A percentile compares a stretch with the other conserved stretches of the same genome.
Conservation (phyloP, 2,329 filamentous ascomycete genomes). For the Colletotrichum sp. region DNA sequence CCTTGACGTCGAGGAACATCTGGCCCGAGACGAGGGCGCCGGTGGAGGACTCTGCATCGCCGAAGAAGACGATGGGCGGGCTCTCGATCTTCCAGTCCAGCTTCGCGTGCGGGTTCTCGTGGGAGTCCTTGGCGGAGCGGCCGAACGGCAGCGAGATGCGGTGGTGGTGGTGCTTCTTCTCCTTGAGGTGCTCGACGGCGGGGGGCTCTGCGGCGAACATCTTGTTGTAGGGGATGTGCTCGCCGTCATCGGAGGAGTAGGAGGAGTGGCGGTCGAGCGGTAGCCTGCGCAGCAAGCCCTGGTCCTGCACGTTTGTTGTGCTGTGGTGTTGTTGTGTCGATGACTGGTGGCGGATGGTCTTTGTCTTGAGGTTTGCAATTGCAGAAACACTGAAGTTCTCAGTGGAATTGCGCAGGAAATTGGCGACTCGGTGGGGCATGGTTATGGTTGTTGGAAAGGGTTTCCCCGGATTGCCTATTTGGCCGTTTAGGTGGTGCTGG, state of each 20-base stretch:
- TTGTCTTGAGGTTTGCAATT: slow-evolving; percentile 54
- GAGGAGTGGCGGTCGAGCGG: slow-evolving; percentile 17
- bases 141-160: slow-evolving; percentile 45
- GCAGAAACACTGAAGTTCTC: slow-evolving; percentile 39
- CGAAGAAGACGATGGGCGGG: slow-evolving; percentile 85
- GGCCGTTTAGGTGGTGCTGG: neutral
- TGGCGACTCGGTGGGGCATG: slow-evolving; percentile 64
- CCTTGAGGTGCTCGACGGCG: slow-evolving; percentile 21
- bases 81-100: slow-evolving; percentile 76
- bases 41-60: slow-evolving; percentile 73
- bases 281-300: slow-evolving; percentile 6
- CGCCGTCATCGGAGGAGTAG: slow-evolving; percentile 21
- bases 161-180: slow-evolving; percentile 42
- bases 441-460: slow-evolving; percentile 21
- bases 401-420: slow-evolving; percentile 62
- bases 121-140: slow-evolving; percentile 39
- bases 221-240: slow-evolving; percentile 19
- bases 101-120: slow-evolving; percentile 42
- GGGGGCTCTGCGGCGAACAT: slow-evolving; percentile 18
- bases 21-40: slow-evolving; percentile 88
- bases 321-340: neutral
- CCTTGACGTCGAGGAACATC: slow-evolving; percentile 74
- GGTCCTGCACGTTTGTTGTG: neutral
- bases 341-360: slow-evolving; percentile 38
- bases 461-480: slow-evolving; percentile 10